Base-by-base conservation (phyloP, 2,329 filamentous ascomycete species). In the Aspergillus melleus region DNA sequence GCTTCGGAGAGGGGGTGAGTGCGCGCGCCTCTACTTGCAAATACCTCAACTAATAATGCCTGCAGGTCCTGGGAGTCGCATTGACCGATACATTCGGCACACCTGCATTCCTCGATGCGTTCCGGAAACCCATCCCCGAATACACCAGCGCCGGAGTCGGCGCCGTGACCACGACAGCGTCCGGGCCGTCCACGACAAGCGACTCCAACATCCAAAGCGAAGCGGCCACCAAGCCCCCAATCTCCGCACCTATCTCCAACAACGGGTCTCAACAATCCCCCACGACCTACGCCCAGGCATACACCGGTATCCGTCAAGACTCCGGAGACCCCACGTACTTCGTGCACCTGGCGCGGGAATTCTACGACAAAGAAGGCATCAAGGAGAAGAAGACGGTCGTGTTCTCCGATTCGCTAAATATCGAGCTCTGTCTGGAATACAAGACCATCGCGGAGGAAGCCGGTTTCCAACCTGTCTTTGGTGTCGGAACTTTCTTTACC, bases 1-100 rank as follows among this genome's bases (percentile, higher is more conserved):
- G 91, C 62, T 99, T 97, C 72, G 95, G 95, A 4, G 87, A 90
- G 71, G 91, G 86, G 2, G 85, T 84, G 67, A 66, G 77, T 71
- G 8, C 44, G 36, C 19, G 46, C 19, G 22, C 4, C 19, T 19
- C 6, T 1, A 12, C 2, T 9, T 19, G 10, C 46, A 24, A n/a
- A n/a, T 14, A 4, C 4, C 24, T 11, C 20, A 22, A 24, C 19
- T 6, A 52, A 55, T 5, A 54, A 57, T 16, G 20, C 4, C 20
- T 9, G 11, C n/a, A 81, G 79, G 89, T 94, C 36, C 84, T 97
- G 32, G 88, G 89, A 6, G 93, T 99, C 67, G 93, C 95, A 1
- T 81, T 99, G 63, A 99, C 95, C 0, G 95, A 99, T 77, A 99
- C 95, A 0, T 98, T 98, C 70, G 95, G 95, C 51, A 99, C 95